Evolutionary conservation across 2,329 filamentous ascomycete species (phyloP), one percentile per base, ranked within the genome.

Genomic region (Epicoccum sorghinum): DNA sequence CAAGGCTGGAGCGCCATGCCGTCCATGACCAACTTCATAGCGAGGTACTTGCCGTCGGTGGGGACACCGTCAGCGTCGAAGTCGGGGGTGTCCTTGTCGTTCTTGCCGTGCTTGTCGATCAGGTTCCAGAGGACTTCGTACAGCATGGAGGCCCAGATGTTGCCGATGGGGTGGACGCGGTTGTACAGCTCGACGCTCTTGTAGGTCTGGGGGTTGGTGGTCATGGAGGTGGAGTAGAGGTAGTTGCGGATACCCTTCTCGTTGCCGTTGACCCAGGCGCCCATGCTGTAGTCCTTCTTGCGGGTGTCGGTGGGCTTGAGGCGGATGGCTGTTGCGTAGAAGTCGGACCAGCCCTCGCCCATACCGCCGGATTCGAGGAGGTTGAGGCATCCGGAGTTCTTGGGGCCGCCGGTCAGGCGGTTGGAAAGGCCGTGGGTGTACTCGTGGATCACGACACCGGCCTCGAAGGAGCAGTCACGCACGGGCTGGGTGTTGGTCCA

Each of bases 71-170:
- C 71, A 9, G 69, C 61, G 44, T 70, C 61, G 44, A 83, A 79
- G 1, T 69, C 66, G 0, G 83, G 82, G 13, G 68, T 61, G 7
- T 69, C 69, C 0, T 56, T 71, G 40, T 78, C 72, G 37, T 78
- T 82, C 70, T 81, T 82, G 50, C 83, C 83, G 56, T 83, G 69
- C 71, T 81, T 82, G 46, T 83, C 82, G 52, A 85, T 81, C 30
- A 85, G 62, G 69, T 83, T 83, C 83, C 83, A 85, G 52, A 84
- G 67, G 10, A 85, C 74, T 61, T 85, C 83, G 67, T 84, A 84
- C 4, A 85, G 73, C 37, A 79, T 79, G 0, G 75, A 79, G 2
- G 79, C 79, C 82, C 82, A 84, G 52, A 81, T 73, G 30, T 78
- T 80, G 30, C 82, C 83, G 33, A 83, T 77, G 13, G 72, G 64